Percentiles rank a stretch among this genome's conserved stretches.
phyloP scores from a whole-genome alignment of 306 rosid genomes.

The Begonia masoniana region DNA sequence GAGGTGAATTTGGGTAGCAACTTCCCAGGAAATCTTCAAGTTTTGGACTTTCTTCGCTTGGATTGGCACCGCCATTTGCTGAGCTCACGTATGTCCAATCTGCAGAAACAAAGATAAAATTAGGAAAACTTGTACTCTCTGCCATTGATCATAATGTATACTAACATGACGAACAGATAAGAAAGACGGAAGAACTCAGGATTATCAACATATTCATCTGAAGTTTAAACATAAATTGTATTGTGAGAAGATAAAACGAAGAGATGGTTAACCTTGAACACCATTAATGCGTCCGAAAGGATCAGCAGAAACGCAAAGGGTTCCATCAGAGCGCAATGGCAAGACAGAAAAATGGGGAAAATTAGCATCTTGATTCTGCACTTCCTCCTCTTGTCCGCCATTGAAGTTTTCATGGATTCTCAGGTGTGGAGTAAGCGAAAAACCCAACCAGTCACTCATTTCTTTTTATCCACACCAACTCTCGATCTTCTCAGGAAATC shows the following conservation, averaged over 20 bases:
- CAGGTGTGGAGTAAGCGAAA: constrained; percentile 85
- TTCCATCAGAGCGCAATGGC: constrained; percentile 92
- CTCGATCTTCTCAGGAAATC: neutral
- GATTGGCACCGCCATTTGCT: constrained; percentile 11
- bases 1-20: constrained; percentile 58
- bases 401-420: constrained; percentile 61
- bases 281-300: constrained; percentile 14
- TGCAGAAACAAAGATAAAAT: constrained; percentile 2
- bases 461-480: neutral
- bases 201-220: too few relatives aligned
- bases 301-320: constrained; percentile 63
- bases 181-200: neutral
- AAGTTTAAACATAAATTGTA: too few relatives aligned
- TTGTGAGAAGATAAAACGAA: constrained; percentile 6
- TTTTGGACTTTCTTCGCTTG: constrained; percentile 57
- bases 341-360: constrained; percentile 25
- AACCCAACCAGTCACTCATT: constrained; percentile 92
- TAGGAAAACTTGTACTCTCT: neutral
- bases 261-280: constrained; percentile 10
- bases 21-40: constrained; percentile 88
- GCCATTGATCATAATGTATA: neutral
- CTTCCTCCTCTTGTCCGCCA: constrained; percentile 15
- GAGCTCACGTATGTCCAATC: constrained; percentile 69
- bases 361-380: neutral
- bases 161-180: constrained; percentile 10